phyloP scores from a whole-genome alignment of 306 rosid genomes.

The Morella rubra region DNA sequence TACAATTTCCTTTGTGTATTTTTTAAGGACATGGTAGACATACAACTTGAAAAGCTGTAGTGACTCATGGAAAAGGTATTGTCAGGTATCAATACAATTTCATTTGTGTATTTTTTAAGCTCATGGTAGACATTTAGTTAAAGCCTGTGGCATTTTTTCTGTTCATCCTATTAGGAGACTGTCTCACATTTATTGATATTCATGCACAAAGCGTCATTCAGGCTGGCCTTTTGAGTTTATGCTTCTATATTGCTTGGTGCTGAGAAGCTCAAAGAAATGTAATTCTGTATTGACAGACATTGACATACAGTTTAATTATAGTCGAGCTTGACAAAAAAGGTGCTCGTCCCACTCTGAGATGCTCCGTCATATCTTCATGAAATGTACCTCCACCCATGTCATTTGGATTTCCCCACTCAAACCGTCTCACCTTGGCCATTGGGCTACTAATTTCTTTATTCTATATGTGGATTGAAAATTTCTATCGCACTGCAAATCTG shows the following conservation, averaged over 20 bases:
- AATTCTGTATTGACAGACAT: background rate
- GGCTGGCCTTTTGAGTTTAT: background rate
- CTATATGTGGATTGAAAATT: background rate
- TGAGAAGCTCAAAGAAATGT: background rate
- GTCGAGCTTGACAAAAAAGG: background rate
- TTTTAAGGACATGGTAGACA: background rate
- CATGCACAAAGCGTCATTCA: background rate
- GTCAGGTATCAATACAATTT: conserved; percentile 58
- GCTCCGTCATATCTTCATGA: background rate
- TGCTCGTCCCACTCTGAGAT: background rate
- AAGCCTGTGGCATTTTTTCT: background rate
- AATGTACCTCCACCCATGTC: background rate
- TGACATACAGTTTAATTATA: background rate
- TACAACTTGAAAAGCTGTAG: conserved; percentile 71
- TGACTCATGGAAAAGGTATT: conserved; percentile 63
- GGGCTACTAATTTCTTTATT: background rate
- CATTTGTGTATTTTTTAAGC: background rate
- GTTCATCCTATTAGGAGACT: background rate
- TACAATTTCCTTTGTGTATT: background rate
- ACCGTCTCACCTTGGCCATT: background rate
- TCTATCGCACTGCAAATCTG: background rate
- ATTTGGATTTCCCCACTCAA: background rate
- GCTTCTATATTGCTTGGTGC: background rate
- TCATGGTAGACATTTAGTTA: background rate
- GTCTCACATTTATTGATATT: background rate